Base-by-base conservation (phyloP, 768 basidiomycete genomes). In the Termitomyces heimii region DNA sequence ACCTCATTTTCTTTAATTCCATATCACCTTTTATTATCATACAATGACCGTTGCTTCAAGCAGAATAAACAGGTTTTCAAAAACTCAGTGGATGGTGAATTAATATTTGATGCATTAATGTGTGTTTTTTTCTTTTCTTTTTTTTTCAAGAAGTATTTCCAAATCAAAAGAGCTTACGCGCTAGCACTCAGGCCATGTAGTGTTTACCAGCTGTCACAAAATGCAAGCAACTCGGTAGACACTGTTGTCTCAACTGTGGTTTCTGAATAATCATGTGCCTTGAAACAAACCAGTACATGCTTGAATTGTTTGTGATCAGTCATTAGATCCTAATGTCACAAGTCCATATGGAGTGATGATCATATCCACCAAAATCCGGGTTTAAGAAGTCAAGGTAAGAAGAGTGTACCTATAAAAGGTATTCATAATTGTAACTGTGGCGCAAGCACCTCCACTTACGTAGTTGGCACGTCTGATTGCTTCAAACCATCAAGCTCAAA, bases 381-480 rank as follows among this genome's bases (percentile, higher is more conserved):
- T 29, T 14, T 16, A 43, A 7, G 31, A 24, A 32, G 12, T 0
- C 5, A 1, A n/a, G 1, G 20, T 48, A 34, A 1, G 14, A 40
- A 40, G 39, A 9, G 10, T 40, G 20, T 55, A 55, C 20, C 54
- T 55, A 37, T 10, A 18, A 54, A 10, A 44, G 8, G 14, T 12
- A 40, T 44, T 20, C n/a, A 8, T 34, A n/a, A 26, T 46, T 7
- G 28, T 29, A 24, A 29, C 20, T 40, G 20, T 20, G 44, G 18
- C 9, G 22, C 29, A 24, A 34, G 39, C 40, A n/a, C 40, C 28
- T 52, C 10, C 7, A 63, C 74, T 60, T 60, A 73, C 74, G 63
- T 68, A 4, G 73, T 70, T 18, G 74, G 70, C 44, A 77, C 73
- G 26, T 60, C 60, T 5, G 50, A 62, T 54, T 77, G 74, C 58